Percentiles rank a stretch among this genome's conserved stretches.
These are phyloP conservation scores for Cercospora janseana DNA, from an alignment of 2,329 filamentous ascomycete species.

Conservation along the genomic window DNA sequence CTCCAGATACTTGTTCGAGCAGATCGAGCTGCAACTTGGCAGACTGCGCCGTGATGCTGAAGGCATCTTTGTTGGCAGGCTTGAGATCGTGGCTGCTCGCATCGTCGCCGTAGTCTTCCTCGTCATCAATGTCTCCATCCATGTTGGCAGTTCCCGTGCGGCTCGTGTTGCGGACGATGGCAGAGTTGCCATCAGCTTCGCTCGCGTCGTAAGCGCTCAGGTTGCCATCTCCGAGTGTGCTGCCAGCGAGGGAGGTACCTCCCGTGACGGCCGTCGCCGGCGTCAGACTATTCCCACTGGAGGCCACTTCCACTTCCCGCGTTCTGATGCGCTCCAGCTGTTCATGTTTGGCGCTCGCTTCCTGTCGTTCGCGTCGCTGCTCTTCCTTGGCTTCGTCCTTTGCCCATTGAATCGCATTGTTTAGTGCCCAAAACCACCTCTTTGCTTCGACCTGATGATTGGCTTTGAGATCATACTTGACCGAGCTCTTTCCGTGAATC, in stretches of 20 bases:
- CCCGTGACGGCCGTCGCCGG: slow-evolving; percentile 49
- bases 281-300: slow-evolving; percentile 29
- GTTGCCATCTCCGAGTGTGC: slow-evolving; percentile 51
- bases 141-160: slow-evolving; percentile 48
- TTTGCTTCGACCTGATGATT: slow-evolving; percentile 98
- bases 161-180: slow-evolving; percentile 45
- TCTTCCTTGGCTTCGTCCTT: slow-evolving; percentile 96
- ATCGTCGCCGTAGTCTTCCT: slow-evolving; percentile 77
- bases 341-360: slow-evolving; percentile 78
- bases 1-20: slow-evolving; percentile 79
- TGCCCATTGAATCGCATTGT: slow-evolving; percentile 97
- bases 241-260: slow-evolving; percentile 44
- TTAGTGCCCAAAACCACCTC: slow-evolving; percentile 97
- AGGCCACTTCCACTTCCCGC: slow-evolving; percentile 30
- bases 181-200: slow-evolving; percentile 53
- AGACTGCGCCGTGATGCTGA: slow-evolving; percentile 95
- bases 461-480: slow-evolving; percentile 96
- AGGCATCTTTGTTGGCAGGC: slow-evolving; percentile 81
- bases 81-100: slow-evolving; percentile 72
- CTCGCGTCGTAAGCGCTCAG: slow-evolving; percentile 60
- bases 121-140: slow-evolving; percentile 61
- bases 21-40: slow-evolving; percentile 90
- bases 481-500: slow-evolving; percentile 95
- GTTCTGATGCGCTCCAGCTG: slow-evolving; percentile 55
- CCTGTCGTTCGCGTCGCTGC: slow-evolving; percentile 69